A percentile compares a stretch with the other conserved stretches of the same genome.
These are phyloP conservation scores for Chimonanthus salicifolius DNA, from an alignment of 164 flowering plant species.

Conservation along the genomic window DNA sequence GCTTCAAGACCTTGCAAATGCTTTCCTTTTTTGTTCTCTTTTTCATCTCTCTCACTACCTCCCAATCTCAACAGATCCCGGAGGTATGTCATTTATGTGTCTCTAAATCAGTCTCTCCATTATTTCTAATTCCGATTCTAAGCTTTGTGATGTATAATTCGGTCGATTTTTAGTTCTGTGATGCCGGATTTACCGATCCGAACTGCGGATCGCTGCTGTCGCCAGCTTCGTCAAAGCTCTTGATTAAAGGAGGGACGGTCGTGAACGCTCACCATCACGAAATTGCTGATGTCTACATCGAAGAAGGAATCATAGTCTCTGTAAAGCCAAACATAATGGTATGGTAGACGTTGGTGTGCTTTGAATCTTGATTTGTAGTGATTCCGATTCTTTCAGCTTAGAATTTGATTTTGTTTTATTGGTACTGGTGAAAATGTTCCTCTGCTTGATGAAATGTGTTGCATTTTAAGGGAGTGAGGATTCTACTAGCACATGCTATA, in stretches of 20 bases:
- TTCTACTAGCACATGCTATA: no score
- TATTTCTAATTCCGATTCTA: background rate
- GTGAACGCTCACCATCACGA: conserved; percentile 88
- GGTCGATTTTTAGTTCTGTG: conserved; percentile 46
- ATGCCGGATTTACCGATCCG: conserved; percentile 38
- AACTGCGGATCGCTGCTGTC: conserved; percentile 30
- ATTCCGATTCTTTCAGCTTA: background rate
- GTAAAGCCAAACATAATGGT: conserved; percentile 75
- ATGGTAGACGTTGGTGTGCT: background rate
- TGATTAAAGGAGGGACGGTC: conserved; percentile 92
- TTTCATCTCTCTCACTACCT: background rate
- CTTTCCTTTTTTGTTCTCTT: background rate
- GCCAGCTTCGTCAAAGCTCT: conserved; percentile 44
- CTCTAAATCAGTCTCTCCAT: background rate
- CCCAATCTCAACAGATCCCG: conserved; percentile 15
- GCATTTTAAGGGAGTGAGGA: background rate
- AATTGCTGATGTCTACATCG: conserved; percentile 90
- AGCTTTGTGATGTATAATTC: background rate
- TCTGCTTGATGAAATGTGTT: background rate
- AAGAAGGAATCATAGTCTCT: conserved; percentile 73
- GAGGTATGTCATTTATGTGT: conserved; percentile 7
- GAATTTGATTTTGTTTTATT: background rate
- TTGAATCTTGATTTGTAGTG: background rate
- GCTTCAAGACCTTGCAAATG: background rate
- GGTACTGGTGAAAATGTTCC: background rate